phyloP scores from a whole-genome alignment of 2,329 filamentous ascomycete genomes.

The Bipolaris sorokiniana region DNA sequence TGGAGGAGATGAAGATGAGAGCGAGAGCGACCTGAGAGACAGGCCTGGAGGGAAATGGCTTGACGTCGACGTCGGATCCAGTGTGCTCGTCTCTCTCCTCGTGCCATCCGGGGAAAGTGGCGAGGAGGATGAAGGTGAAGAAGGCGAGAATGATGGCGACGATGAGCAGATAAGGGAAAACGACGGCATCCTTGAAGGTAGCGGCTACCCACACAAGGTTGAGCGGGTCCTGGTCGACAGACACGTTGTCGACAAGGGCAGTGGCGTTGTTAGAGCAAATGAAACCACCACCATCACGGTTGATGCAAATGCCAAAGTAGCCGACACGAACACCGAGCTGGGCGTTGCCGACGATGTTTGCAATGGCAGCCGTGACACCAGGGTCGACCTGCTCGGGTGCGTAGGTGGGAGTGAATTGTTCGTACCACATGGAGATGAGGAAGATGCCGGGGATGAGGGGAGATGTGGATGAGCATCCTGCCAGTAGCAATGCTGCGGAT shows the following conservation, averaged over 20 bases:
- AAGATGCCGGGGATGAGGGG: slow-evolving; percentile 95
- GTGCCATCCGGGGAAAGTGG: slow-evolving; percentile 97
- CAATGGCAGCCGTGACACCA: slow-evolving; percentile 81
- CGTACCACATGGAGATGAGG: slow-evolving; percentile 96
- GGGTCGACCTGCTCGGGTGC: slow-evolving; percentile 90
- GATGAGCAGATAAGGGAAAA: slow-evolving; percentile 98
- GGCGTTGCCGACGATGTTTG: slow-evolving; percentile 86
- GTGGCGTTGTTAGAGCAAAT: slow-evolving; percentile 98
- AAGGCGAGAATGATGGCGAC: slow-evolving; percentile 98
- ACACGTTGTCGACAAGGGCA: slow-evolving; percentile 84
- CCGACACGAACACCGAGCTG: slow-evolving; percentile 89
- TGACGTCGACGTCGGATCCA: slow-evolving; percentile 87
- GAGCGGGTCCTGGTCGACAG: slow-evolving; percentile 89
- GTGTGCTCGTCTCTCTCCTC: slow-evolving; percentile 78
- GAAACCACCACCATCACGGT: slow-evolving; percentile 86
- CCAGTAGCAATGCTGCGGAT: slow-evolving; percentile 78
- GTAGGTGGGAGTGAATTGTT: slow-evolving; percentile 81
- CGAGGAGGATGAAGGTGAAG: slow-evolving; percentile 90
- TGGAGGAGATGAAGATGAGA: slow-evolving; percentile 78
- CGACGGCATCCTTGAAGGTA: slow-evolving; percentile 98
- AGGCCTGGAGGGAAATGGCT: slow-evolving; percentile 88
- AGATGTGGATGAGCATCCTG: slow-evolving; percentile 95
- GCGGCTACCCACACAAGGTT: slow-evolving; percentile 97
- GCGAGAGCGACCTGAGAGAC: slow-evolving; percentile 92
- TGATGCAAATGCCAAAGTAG: slow-evolving; percentile 97